Evolutionary conservation across 2,329 filamentous ascomycete species (phyloP).

Genomic region (Chaetomiaceae sp.): DNA sequence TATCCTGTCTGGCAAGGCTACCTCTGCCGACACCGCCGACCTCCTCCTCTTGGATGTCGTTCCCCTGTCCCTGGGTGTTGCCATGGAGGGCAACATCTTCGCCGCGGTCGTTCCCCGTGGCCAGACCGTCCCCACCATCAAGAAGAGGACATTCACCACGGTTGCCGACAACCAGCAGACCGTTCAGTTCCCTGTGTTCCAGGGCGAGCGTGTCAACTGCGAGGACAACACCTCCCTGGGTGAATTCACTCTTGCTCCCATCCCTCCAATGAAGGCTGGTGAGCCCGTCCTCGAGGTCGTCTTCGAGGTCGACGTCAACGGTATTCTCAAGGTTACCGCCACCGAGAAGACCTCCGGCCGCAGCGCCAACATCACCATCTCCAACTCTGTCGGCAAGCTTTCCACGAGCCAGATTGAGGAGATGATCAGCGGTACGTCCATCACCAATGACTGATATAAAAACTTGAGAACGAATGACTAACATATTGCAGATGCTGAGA

Average conservation of each 20-base stretch:
- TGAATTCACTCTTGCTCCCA: slow-evolving; percentile 92
- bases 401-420: slow-evolving; percentile 91
- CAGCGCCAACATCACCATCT: slow-evolving; percentile 98
- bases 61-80: slow-evolving; percentile 94
- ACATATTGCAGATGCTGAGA: slow-evolving; percentile 67
- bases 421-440: slow-evolving; percentile 74
- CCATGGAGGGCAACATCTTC: slow-evolving; percentile 99
- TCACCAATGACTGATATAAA: neutral
- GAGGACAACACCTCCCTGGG: slow-evolving; percentile 97
- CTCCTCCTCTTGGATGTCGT: slow-evolving; percentile 94
- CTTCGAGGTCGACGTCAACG: slow-evolving; percentile 99
- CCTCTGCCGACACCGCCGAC: slow-evolving; percentile 88
- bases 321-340: slow-evolving; percentile 98
- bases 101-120: slow-evolving; percentile 85
- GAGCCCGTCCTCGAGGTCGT: slow-evolving; percentile 96
- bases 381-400: slow-evolving; percentile 98
- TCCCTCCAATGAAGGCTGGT: slow-evolving; percentile 84
- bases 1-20: slow-evolving; percentile 97
- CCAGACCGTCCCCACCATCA: slow-evolving; percentile 70
- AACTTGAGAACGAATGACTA: neutral
- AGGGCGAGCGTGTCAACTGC: slow-evolving; percentile 97
- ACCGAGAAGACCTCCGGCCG: slow-evolving; percentile 98
- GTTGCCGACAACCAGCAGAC: slow-evolving; percentile 73
- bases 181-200: slow-evolving; percentile 87
- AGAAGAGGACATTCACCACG: slow-evolving; percentile 89